Conservation (phyloP, 1,284 basidiomycete species). For the Vanrija sp. region DNA sequence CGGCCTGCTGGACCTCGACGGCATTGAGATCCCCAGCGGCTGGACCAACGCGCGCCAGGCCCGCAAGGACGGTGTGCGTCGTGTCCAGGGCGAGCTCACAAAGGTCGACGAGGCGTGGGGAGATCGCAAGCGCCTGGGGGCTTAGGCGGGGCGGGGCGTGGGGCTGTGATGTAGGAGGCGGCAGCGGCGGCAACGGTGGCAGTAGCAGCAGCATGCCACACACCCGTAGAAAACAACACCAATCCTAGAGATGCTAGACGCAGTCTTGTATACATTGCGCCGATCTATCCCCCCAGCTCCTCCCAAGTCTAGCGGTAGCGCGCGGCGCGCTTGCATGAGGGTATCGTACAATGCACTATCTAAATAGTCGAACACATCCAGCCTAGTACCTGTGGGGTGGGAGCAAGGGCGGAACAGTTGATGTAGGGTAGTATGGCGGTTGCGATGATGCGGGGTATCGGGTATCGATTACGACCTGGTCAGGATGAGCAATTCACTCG, state of each 20-base stretch:
- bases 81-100: constrained; percentile 50
- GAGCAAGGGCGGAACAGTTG: neutral
- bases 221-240: too few relatives aligned
- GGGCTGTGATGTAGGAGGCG: neutral
- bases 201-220: too few relatives aligned
- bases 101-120: constrained; percentile 50
- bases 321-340: constrained; percentile 5
- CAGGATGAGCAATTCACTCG: constrained; percentile 28
- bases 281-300: neutral
- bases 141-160: constrained; percentile 3
- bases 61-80: constrained; percentile 51
- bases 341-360: constrained; percentile 25
- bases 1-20: constrained; percentile 51
- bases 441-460: neutral
- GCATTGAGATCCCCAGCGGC: constrained; percentile 47
- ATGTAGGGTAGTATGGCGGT: neutral
- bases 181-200: too few relatives aligned
- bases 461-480: constrained; percentile 35
- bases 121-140: constrained; percentile 42
- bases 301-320: neutral
- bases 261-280: too few relatives aligned
- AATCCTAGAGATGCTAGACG: too few relatives aligned
- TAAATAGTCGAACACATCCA: constrained; percentile 8
- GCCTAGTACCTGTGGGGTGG: constrained; percentile 24
- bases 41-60: constrained; percentile 50